Conservation (phyloP, 225 moss, liverwort and hornwort species). For the Antitrichia curtipendula region DNA sequence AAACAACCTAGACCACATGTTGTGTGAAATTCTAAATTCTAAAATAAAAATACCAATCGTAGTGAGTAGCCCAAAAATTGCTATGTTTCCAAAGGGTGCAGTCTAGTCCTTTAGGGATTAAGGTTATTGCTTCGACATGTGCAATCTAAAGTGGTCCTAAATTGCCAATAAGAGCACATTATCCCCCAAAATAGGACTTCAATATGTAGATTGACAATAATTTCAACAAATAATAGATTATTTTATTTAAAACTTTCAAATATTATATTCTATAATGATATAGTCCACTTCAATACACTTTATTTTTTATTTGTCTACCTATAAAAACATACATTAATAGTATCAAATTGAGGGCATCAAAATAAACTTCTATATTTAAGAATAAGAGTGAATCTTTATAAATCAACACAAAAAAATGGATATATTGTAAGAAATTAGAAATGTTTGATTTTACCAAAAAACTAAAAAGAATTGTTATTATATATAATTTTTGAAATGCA, state of each 20-base stretch:
- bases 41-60: too few relatives aligned
- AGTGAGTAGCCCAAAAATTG: too few relatives aligned
- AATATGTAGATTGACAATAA: neutral
- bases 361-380: neutral
- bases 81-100: too few relatives aligned
- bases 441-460: neutral
- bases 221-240: neutral
- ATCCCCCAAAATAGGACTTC: accelerated
- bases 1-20: too few relatives aligned
- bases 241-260: neutral
- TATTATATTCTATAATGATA: neutral
- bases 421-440: neutral
- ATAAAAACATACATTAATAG: neutral
- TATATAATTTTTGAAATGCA: too few relatives aligned
- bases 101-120: too few relatives aligned
- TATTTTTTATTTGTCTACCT: neutral
- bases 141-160: neutral
- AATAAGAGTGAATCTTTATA: neutral
- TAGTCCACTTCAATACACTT: too few relatives aligned
- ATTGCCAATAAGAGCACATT: neutral
- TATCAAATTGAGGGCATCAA: neutral
- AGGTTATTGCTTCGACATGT: neutral
- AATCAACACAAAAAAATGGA: neutral
- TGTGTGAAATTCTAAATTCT: too few relatives aligned
- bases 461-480: neutral